Conservation (phyloP, 1,139 yeast species). For the Entelexis paramagnoliae region DNA sequence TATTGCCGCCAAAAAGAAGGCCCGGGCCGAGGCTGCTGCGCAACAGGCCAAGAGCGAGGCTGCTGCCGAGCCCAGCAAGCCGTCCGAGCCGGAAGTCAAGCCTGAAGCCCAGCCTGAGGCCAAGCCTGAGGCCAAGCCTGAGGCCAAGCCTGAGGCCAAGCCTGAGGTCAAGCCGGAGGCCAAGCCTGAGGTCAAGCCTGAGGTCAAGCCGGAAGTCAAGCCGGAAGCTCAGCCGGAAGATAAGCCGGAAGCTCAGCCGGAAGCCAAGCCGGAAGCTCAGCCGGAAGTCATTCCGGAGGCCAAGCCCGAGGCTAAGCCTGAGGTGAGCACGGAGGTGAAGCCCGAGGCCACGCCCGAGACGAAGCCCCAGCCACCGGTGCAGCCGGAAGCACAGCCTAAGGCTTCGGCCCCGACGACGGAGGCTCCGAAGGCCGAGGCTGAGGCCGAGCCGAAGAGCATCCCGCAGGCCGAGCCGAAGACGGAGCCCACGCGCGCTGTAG, state of each 20-base stretch:
- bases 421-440: conserved; percentile 19
- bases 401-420: no score
- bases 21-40: conserved; percentile 16
- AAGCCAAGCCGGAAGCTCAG: conserved; percentile 21
- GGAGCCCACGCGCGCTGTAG: no score
- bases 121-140: conserved; percentile 10
- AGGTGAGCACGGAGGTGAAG: no score
- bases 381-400: conserved; percentile 5
- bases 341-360: no score
- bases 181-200: conserved; percentile 17
- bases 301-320: no score
- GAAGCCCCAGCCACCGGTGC: no score
- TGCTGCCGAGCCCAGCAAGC: neutral
- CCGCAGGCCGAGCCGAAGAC: no score
- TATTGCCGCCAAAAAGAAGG: conserved; percentile 15
- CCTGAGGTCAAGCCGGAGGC: conserved; percentile 5
- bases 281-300: no score
- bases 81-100: neutral
- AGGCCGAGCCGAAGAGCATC: conserved; percentile 8
- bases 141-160: conserved; percentile 19
- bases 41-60: neutral
- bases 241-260: conserved; percentile 6
- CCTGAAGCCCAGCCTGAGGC: neutral
- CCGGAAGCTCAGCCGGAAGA: conserved; percentile 6
- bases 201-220: conserved; percentile 16